These are phyloP conservation scores for Hyaloperonospora arabidopsidis DNA, from an alignment of 352 stramenopile species.

Conservation along the genomic window DNA sequence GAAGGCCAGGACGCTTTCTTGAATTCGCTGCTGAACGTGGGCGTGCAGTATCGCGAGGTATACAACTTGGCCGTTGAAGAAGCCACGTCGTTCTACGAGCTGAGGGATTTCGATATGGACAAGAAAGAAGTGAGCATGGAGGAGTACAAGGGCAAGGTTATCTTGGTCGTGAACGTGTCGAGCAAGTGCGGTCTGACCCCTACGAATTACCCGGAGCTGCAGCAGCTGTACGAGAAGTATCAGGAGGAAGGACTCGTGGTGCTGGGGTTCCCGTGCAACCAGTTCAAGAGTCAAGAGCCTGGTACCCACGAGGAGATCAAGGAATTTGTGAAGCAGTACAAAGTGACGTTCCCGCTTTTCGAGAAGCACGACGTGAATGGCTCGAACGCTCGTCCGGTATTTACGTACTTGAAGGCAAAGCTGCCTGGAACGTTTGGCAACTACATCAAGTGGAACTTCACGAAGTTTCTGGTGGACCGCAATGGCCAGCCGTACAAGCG, in stretches of 20 bases:
- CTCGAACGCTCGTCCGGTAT: constrained; percentile 64
- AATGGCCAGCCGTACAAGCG: constrained; percentile 77
- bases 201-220: constrained; percentile 83
- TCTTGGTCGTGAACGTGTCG: constrained; percentile 77
- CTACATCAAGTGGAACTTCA: constrained; percentile 88
- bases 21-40: constrained; percentile 43
- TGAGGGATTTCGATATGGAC: constrained; percentile 69
- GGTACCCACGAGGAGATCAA: constrained; percentile 76
- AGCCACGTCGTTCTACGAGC: constrained; percentile 66
- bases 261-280: constrained; percentile 86
- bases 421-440: constrained; percentile 57
- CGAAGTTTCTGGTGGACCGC: constrained; percentile 87
- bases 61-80: constrained; percentile 26
- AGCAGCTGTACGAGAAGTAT: constrained; percentile 68
- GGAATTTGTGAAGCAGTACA: constrained; percentile 55
- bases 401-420: constrained; percentile 76
- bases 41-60: constrained; percentile 38
- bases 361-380: constrained; percentile 87
- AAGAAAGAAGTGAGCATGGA: constrained; percentile 58
- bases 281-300: constrained; percentile 51
- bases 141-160: constrained; percentile 59
- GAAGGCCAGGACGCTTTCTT: constrained; percentile 43
- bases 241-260: constrained; percentile 50
- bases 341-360: constrained; percentile 42
- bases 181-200: constrained; percentile 78